These are phyloP conservation scores for Tetraselmis striata DNA, from an alignment of 139 green algal genomes.

Conservation along the genomic window DNA sequence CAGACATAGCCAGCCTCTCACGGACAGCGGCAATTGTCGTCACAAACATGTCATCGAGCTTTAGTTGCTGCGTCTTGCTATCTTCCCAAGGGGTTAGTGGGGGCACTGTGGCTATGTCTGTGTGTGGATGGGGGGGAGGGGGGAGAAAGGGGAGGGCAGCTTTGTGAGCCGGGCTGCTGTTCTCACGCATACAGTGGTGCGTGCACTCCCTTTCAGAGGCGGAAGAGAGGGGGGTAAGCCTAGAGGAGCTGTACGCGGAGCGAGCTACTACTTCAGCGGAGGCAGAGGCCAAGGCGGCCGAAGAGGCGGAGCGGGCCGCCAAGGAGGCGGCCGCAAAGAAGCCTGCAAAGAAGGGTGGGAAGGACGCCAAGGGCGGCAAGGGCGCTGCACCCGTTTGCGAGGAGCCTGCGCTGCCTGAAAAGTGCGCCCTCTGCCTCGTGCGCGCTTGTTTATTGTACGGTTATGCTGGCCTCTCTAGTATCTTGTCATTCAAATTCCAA, in stretches of 20 bases:
- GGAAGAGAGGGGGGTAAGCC: neutral
- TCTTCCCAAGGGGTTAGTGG: too few relatives aligned
- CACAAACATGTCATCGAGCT: too few relatives aligned
- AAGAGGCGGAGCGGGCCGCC: neutral
- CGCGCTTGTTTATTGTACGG: too few relatives aligned
- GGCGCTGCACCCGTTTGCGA: too few relatives aligned
- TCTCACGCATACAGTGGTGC: too few relatives aligned
- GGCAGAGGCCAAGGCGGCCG: neutral
- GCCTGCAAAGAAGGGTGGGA: neutral
- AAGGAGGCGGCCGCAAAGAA: neutral
- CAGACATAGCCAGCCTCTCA: too few relatives aligned
- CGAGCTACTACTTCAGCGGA: neutral
- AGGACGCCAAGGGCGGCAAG: neutral
- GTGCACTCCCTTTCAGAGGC: too few relatives aligned
- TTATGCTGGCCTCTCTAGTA: too few relatives aligned
- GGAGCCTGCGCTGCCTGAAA: neutral
- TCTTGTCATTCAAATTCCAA: too few relatives aligned
- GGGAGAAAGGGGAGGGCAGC: too few relatives aligned
- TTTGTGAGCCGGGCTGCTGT: neutral
- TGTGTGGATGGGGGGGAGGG: neutral
- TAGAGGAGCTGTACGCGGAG: neutral
- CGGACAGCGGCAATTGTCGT: too few relatives aligned
- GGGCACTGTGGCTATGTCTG: neutral
- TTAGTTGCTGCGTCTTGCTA: too few relatives aligned
- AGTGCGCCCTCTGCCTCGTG: neutral